Conservation (phyloP, 2,329 filamentous ascomycete genomes). For the Colletotrichum kahawae region DNA sequence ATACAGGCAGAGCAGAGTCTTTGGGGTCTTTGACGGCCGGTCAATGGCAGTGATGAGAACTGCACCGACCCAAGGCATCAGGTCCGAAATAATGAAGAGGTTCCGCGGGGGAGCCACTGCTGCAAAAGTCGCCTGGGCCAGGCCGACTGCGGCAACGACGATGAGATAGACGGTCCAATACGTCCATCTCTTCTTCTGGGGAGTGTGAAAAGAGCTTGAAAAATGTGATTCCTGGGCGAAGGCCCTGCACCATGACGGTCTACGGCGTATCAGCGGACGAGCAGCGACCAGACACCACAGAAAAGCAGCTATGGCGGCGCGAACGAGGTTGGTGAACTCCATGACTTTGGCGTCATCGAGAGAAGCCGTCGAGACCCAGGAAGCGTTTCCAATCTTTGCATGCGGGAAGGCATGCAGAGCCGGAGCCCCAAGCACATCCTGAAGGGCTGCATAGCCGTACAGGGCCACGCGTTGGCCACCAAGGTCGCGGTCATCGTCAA, state of each 20-base stretch:
- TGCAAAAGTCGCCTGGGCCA: constrained; percentile 36
- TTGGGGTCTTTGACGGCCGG: constrained; percentile 47
- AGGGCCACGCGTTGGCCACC: neutral
- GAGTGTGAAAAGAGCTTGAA: constrained; percentile 21
- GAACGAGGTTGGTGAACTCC: constrained; percentile 24
- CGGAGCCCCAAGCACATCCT: constrained; percentile 2
- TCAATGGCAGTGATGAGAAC: constrained; percentile 41
- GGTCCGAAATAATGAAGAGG: constrained; percentile 33
- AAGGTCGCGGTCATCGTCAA: neutral
- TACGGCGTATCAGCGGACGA: constrained; percentile 28
- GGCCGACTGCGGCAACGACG: constrained; percentile 36
- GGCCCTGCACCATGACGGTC: constrained; percentile 45
- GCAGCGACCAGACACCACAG: constrained; percentile 33
- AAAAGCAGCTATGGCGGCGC: constrained; percentile 33
- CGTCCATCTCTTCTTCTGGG: constrained; percentile 37
- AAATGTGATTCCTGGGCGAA: constrained; percentile 44
- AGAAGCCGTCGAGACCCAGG: neutral
- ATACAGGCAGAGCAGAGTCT: constrained; percentile 44
- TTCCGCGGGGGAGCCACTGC: constrained; percentile 32
- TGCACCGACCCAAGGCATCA: constrained; percentile 43
- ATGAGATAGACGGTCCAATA: constrained; percentile 42
- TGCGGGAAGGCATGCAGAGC: neutral
- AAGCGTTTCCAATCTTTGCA: neutral
- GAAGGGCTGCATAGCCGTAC: constrained; percentile 9
- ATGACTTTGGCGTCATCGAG: neutral